Conservation (phyloP, 495 filamentous ascomycete species). For the Daldinia caldariorum region DNA sequence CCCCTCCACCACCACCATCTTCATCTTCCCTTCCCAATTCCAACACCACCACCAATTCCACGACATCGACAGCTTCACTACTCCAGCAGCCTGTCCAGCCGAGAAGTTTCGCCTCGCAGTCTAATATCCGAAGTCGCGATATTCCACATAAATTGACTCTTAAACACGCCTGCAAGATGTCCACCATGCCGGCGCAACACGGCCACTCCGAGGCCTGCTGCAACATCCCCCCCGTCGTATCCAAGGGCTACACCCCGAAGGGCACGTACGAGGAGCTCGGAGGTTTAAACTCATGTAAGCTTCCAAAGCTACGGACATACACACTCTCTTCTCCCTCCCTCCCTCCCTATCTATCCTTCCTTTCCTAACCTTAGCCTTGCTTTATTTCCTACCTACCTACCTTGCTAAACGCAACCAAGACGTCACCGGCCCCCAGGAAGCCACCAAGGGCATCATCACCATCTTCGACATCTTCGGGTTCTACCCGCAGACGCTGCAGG, state of each 20-base stretch:
- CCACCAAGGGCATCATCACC: conserved; percentile 67
- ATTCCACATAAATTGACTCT: conserved; percentile 15
- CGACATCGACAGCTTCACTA: conserved; percentile 11
- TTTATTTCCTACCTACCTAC: no score
- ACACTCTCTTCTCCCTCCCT: no score
- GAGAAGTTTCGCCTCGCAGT: conserved; percentile 11
- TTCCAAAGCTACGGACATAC: no score
- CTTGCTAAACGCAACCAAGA: no score
- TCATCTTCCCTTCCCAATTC: conserved; percentile 21
- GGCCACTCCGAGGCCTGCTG: conserved; percentile 74
- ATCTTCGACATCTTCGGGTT: conserved; percentile 80
- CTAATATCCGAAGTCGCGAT: conserved; percentile 10
- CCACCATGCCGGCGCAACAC: conserved; percentile 60
- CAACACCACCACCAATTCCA: conserved; percentile 24
- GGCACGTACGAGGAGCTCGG: conserved; percentile 71
- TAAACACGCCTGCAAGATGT: conserved; percentile 55
- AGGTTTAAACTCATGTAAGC: conserved; percentile 75
- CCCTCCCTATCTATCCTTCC: no score
- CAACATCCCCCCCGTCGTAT: conserved; percentile 73
- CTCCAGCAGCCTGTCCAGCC: not conserved
- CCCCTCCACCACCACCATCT: conserved; percentile 26
- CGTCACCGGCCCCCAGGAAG: conserved; percentile 66
- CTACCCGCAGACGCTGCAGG: conserved; percentile 74
- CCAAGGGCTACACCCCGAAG: conserved; percentile 69
- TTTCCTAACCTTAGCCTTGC: no score